These are phyloP conservation scores for Sporobolomyces roseus DNA, from an alignment of 768 basidiomycete species.

Conservation along the genomic window DNA sequence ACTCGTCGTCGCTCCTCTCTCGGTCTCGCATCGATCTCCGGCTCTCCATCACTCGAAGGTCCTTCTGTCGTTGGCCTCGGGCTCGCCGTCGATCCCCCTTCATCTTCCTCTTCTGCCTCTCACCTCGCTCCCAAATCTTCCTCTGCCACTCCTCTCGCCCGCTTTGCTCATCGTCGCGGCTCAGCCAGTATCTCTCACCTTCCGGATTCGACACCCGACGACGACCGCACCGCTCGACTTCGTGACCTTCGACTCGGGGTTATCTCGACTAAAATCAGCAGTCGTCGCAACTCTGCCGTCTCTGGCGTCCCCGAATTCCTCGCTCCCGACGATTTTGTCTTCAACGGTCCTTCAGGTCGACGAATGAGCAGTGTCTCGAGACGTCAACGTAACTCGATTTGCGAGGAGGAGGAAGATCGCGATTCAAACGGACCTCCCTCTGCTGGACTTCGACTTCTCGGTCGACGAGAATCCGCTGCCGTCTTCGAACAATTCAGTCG, in stretches of 20 bases:
- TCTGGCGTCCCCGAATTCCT: slow-evolving; percentile 27
- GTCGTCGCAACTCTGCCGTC: slow-evolving; percentile 18
- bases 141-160: slow-evolving; percentile 7
- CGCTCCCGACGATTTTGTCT: slow-evolving; percentile 26
- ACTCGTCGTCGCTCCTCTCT: slow-evolving; percentile 33
- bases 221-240: slow-evolving; percentile 25
- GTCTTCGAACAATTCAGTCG: slow-evolving; percentile 34
- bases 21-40: slow-evolving; percentile 27
- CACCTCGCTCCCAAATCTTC: neutral
- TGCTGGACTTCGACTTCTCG: slow-evolving; percentile 20
- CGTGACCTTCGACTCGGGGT: slow-evolving; percentile 36
- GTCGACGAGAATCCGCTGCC: slow-evolving; percentile 32
- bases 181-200: slow-evolving; percentile 22
- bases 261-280: slow-evolving; percentile 27
- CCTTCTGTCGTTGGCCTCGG: slow-evolving; percentile 27
- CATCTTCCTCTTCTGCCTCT: neutral
- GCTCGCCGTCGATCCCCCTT: slow-evolving; percentile 11
- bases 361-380: slow-evolving; percentile 7
- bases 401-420: slow-evolving; percentile 13
- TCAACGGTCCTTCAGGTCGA: slow-evolving; percentile 7
- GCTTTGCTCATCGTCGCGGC: slow-evolving; percentile 32
- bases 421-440: slow-evolving; percentile 16
- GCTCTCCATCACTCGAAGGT: slow-evolving; percentile 14
- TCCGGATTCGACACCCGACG: slow-evolving; percentile 26
- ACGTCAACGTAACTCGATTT: slow-evolving; percentile 21